These are phyloP conservation scores for Trypanosoma platydactyli DNA, from an alignment of 208 protist genomes.

Conservation along the genomic window DNA sequence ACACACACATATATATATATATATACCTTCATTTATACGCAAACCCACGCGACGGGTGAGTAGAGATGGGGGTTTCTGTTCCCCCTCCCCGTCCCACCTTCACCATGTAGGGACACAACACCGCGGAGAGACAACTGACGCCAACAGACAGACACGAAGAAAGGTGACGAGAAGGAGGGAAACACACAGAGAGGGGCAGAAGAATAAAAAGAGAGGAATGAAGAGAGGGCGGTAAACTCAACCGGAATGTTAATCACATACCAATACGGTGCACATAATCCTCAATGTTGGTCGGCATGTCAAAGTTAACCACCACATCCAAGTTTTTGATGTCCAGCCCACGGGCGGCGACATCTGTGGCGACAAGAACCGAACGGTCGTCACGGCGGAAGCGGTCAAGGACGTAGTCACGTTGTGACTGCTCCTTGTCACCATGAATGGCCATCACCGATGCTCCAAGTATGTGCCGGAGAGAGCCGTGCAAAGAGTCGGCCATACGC, in stretches of 20 bases:
- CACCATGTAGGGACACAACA: constrained; percentile 2
- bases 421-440: constrained; percentile 93
- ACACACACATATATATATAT: neutral
- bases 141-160: constrained; percentile 11
- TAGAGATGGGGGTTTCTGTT: constrained; percentile 1
- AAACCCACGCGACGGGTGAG: constrained; percentile 7
- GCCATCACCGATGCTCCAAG: constrained; percentile 63
- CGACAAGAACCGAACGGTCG: constrained; percentile 72
- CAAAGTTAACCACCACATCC: constrained; percentile 99
- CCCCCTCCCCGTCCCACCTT: too few species aligned
- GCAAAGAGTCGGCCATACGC: constrained; percentile 74
- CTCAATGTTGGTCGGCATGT: constrained; percentile 99
- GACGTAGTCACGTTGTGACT: constrained; percentile 91
- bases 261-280: constrained; percentile 98
- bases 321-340: constrained; percentile 98
- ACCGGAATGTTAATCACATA: constrained; percentile 64
- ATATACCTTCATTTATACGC: neutral
- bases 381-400: constrained; percentile 81
- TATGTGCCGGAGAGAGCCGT: constrained; percentile 57
- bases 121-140: constrained; percentile 26
- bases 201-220: constrained; percentile 7
- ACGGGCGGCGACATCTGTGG: constrained; percentile 92
- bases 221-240: constrained; percentile 15
- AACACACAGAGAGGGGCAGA: constrained; percentile 2
- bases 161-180: neutral